Conservation (phyloP, 257 asterid species). For the Jacaranda copaia region DNA sequence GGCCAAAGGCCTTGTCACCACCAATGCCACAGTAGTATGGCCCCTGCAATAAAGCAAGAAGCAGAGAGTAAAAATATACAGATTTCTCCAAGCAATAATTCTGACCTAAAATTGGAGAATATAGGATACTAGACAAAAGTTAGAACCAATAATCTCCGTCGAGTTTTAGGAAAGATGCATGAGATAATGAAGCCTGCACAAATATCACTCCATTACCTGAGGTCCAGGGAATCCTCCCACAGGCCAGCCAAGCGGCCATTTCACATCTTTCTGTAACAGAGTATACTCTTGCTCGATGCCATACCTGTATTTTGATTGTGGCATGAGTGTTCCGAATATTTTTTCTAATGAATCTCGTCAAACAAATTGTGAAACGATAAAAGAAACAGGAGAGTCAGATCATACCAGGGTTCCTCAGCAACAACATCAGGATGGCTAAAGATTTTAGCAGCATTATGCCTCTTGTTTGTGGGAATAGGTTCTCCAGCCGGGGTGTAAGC, state of each 20-base stretch:
- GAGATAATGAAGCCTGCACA: background rate
- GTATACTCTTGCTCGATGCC: constrained; percentile 89
- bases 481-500: constrained; percentile 61
- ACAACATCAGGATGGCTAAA: constrained; percentile 54
- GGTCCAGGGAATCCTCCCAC: constrained; percentile 85
- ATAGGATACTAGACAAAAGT: background rate
- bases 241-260: constrained; percentile 91
- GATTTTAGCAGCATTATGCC: constrained; percentile 52
- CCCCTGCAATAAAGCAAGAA: constrained; percentile 51
- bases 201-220: constrained; percentile 53
- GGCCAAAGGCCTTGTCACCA: constrained; percentile 83
- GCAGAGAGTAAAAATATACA: background rate
- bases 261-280: constrained; percentile 60
- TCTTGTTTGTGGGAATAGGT: constrained; percentile 69
- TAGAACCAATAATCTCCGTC: background rate
- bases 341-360: background rate
- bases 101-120: background rate
- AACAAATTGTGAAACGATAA: background rate
- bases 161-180: too few relatives aligned
- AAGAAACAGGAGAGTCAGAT: background rate
- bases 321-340: background rate
- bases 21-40: constrained; percentile 85
- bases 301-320: constrained; percentile 49
- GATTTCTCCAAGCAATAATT: background rate
- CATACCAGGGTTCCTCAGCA: constrained; percentile 59